Evolutionary conservation across 2,329 filamentous ascomycete genomes (phyloP).

Genomic region (Colletotrichum liaoningense): DNA sequence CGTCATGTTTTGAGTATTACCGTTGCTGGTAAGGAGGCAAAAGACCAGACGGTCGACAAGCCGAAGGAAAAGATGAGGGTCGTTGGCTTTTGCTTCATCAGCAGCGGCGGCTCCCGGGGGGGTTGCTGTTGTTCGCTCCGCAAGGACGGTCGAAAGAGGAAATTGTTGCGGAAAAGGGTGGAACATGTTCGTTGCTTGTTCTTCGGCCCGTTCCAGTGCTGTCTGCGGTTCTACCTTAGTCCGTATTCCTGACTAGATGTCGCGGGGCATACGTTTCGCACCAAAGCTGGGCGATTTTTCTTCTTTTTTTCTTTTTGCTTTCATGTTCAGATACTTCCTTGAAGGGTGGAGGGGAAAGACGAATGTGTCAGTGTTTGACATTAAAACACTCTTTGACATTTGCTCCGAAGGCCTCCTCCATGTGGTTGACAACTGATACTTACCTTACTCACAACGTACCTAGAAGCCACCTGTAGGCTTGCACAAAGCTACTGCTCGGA

Average conservation of each 20-base stretch:
- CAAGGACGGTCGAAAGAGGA: conserved; percentile 29
- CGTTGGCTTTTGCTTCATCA: conserved; percentile 19
- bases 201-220: not conserved
- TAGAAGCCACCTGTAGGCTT: not conserved
- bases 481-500: not conserved
- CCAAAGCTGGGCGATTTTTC: not conserved
- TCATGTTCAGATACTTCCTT: too few relatives aligned
- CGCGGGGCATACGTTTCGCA: not conserved
- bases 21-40: not conserved
- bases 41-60: not conserved
- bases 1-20: not conserved
- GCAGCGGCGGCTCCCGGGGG: conserved; percentile 12
- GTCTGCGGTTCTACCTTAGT: too few relatives aligned
- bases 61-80: conserved; percentile 1
- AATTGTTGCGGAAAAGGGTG: conserved; percentile 26
- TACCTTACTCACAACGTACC: not conserved
- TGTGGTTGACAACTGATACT: not conserved
- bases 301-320: not conserved
- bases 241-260: too few relatives aligned
- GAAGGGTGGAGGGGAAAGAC: not conserved
- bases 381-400: not conserved
- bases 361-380: not conserved
- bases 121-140: not conserved
- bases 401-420: not conserved
- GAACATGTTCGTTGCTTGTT: not conserved